Conservation (phyloP, 768 basidiomycete species). For the Boletus insuetus region DNA sequence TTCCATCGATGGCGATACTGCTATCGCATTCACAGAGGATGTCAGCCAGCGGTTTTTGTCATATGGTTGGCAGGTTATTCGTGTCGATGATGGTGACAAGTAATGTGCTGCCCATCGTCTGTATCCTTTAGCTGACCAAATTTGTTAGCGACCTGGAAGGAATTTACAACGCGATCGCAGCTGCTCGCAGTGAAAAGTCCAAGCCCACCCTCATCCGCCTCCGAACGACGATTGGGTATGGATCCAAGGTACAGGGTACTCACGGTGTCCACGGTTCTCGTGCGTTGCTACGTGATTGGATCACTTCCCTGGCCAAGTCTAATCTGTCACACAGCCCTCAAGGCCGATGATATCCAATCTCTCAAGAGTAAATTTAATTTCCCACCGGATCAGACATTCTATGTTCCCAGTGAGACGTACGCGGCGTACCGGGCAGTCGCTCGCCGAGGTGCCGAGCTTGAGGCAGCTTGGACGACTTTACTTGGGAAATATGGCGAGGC, state of each 20-base stretch:
- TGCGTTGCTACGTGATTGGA: constrained; percentile 41
- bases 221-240: constrained; percentile 89
- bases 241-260: constrained; percentile 89
- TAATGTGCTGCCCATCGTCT: constrained; percentile 31
- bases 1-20: constrained; percentile 94
- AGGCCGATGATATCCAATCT: constrained; percentile 83
- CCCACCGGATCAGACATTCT: constrained; percentile 72
- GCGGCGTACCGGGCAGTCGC: constrained; percentile 64
- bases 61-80: constrained; percentile 93
- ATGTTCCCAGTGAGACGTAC: constrained; percentile 72
- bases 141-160: constrained; percentile 64
- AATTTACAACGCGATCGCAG: constrained; percentile 76
- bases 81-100: constrained; percentile 78
- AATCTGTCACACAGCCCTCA: constrained; percentile 58
- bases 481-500: constrained; percentile 68
- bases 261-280: constrained; percentile 94
- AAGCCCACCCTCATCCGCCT: constrained; percentile 89
- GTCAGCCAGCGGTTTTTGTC: constrained; percentile 84
- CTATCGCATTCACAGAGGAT: constrained; percentile 91
- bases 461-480: constrained; percentile 71
- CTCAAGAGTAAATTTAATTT: constrained; percentile 86
- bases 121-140: constrained; percentile 8
- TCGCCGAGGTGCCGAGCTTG: constrained; percentile 68
- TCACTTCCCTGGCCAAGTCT: constrained; percentile 2
- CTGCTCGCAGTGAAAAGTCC: constrained; percentile 69